These are phyloP conservation scores for Thymus quinquecostatus DNA, from an alignment of 257 asterid species.

Conservation along the genomic window DNA sequence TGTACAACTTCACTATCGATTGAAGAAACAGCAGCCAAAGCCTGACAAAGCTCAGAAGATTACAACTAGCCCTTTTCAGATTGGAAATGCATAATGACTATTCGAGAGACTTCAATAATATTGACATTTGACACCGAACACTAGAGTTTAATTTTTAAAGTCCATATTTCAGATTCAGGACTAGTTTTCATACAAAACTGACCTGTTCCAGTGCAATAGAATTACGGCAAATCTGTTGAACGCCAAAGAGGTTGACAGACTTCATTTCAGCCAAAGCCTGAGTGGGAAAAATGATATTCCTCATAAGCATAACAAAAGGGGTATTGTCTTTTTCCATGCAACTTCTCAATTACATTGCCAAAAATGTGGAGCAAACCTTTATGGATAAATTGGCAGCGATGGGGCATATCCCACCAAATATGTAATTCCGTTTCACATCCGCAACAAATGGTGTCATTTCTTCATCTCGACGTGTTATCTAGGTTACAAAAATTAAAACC, in stretches of 20 bases:
- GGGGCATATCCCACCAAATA: slow-evolving; percentile 90
- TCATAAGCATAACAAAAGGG: slow-evolving; percentile 29
- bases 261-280: slow-evolving; percentile 94
- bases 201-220: slow-evolving; percentile 99
- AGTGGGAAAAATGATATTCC: slow-evolving; percentile 22
- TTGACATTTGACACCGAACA: neutral
- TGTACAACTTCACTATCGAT: slow-evolving; percentile 81
- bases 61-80: slow-evolving; percentile 15
- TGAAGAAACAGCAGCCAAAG: slow-evolving; percentile 91
- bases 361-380: slow-evolving; percentile 64
- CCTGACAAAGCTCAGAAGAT: slow-evolving; percentile 51
- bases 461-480: slow-evolving; percentile 99
- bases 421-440: slow-evolving; percentile 84
- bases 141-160: neutral
- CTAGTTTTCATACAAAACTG: neutral
- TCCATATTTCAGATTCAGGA: slow-evolving; percentile 9
- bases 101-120: neutral
- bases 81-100: neutral
- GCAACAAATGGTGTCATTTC: slow-evolving; percentile 89
- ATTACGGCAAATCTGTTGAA: slow-evolving; percentile 98
- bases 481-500: slow-evolving; percentile 30
- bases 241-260: slow-evolving; percentile 96
- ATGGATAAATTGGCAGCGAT: slow-evolving; percentile 81
- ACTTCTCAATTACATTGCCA: slow-evolving; percentile 23
- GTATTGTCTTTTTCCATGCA: neutral